Evolutionary conservation across 305 asterid species (phyloP), one percentile per base, ranked within the genome.

Genomic region (Vinca major): DNA sequence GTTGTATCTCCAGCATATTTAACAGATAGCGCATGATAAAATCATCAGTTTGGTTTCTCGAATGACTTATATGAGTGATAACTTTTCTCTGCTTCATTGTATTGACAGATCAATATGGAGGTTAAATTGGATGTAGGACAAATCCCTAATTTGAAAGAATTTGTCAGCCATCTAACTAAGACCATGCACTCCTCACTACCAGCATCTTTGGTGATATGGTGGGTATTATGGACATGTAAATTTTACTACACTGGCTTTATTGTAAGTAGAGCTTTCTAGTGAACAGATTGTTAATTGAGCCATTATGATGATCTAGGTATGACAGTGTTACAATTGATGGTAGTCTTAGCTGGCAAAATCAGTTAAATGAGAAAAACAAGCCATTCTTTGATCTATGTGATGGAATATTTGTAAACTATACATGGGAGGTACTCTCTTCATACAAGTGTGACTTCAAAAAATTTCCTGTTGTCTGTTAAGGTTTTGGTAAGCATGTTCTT

Each of bases 201-300:
- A n/a, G 91, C 88, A 77, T 93, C 97, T 68, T 79, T 89, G 78
- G 92, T 90, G 71, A 79, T 93, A 83, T 93, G 99, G 99, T 86
- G 80, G 56, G 79, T 76, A 16, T 66, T 67, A 16, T 16, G 36
- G 71, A n/a, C 60, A 72, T 71, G 21, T 51, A 39, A 52, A 41
- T 62, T 61, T 41, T 52, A 45, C 33, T 0, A 8, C 13, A 10
- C 13, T 26, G 43, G 20, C 11, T 57, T n/a, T 37, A 13, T 6
- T 41, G 21, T 49, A 49, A 43, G 33, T 26, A 26, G 33, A 26
- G 33, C 64, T 49, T n/a, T 21, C 16, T n/a, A 51, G 48, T 26
- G n/a, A 56, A 16, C 3, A 65, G 7, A 49, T 48, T 40, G 3
- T 26, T 65, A 48, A 65, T 47, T 56, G 17, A 63, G 54, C 57